phyloP scores from a whole-genome alignment of 306 rosid species.

The Vigna trinervia region DNA sequence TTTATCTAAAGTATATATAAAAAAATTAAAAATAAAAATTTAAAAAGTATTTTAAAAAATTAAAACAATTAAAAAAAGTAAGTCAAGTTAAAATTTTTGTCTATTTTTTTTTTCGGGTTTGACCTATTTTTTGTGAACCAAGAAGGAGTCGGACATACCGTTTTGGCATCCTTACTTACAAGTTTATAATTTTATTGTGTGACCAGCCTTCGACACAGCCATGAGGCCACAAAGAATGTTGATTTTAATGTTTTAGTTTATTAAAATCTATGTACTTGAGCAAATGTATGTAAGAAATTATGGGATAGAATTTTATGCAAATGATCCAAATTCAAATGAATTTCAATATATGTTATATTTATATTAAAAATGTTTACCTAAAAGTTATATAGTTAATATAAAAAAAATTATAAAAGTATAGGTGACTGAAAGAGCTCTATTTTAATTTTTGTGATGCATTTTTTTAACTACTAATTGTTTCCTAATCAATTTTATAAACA shows the following conservation, averaged over 20 bases:
- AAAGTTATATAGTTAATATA: not conserved
- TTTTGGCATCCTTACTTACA: not conserved
- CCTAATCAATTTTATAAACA: not conserved
- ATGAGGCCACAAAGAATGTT: not conserved
- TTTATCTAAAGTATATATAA: too few species aligned
- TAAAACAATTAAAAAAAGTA: too few species aligned
- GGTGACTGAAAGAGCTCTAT: not conserved
- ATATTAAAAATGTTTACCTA: not conserved
- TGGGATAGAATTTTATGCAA: not conserved
- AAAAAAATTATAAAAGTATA: not conserved
- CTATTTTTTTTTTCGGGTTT: too few species aligned
- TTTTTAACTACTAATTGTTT: not conserved
- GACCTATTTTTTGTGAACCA: too few species aligned
- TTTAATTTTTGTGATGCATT: not conserved
- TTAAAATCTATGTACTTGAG: not conserved
- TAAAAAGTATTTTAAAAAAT: too few species aligned
- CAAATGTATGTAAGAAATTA: too few species aligned
- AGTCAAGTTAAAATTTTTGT: too few species aligned
- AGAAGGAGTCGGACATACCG: too few species aligned
- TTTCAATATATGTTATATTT: not conserved
- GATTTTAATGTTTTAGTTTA: not conserved
- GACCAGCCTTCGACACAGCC: not conserved
- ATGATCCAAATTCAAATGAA: not conserved
- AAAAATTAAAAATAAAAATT: too few species aligned
- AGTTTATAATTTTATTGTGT: slow-evolving; percentile 9